A percentile compares a stretch with the other conserved stretches of the same genome.
Conservation (phyloP, 129 eudicot genomes). For the Artemisia annua region DNA sequence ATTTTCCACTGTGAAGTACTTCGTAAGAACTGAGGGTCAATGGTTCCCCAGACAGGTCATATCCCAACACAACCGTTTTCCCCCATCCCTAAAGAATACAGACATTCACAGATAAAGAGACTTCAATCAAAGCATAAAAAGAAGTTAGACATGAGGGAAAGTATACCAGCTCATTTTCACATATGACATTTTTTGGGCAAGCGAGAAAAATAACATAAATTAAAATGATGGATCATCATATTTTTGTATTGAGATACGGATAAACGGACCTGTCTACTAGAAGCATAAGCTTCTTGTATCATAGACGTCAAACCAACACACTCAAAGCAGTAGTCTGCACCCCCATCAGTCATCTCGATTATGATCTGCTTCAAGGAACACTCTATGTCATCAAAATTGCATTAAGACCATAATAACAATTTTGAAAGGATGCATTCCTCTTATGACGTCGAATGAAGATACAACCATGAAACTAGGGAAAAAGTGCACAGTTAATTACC, state of each 20-base stretch:
- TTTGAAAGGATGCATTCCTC: too few relatives aligned
- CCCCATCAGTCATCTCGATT: conserved; percentile 74
- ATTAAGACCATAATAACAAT: neutral
- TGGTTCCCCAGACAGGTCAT: conserved; percentile 51
- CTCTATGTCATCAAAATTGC: neutral
- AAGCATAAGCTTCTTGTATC: conserved; percentile 72
- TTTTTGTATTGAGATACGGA: neutral
- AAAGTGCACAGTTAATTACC: conserved; percentile 36
- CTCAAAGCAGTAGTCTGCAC: conserved; percentile 92
- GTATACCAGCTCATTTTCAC: neutral
- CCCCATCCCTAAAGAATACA: conserved; percentile 75
- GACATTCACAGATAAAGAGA: neutral
- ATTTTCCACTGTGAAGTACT: conserved; percentile 52
- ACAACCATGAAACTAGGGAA: neutral
- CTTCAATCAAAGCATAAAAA: neutral
- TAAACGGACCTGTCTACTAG: conserved; percentile 60
- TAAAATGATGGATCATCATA: neutral
- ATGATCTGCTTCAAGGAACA: conserved; percentile 48
- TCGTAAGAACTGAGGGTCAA: conserved; percentile 52
- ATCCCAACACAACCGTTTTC: conserved; percentile 72
- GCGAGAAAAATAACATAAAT: neutral
- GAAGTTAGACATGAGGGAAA: neutral
- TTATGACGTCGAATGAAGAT: too few relatives aligned
- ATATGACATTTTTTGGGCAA: neutral
- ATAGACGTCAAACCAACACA: conserved; percentile 66